Evolutionary conservation across 345 rosid genomes (phyloP).

Genomic region (Aurinia saxatilis): DNA sequence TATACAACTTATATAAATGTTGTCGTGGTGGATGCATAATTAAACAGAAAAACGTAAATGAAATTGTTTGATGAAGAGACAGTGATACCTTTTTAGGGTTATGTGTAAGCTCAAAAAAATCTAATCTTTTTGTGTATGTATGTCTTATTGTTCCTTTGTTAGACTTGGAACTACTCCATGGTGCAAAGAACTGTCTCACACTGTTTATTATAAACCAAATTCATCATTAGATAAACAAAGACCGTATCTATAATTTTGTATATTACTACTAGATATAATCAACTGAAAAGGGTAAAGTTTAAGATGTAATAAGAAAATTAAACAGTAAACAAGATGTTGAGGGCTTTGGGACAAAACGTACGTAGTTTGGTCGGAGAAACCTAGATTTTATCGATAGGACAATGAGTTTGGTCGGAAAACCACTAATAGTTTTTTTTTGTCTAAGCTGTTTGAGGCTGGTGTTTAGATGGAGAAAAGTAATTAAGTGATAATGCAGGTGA

Average conservation of each 20-base stretch:
- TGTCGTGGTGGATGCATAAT: background rate
- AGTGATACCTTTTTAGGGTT: background rate
- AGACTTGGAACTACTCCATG: no score
- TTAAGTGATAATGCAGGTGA: background rate
- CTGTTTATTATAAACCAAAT: background rate
- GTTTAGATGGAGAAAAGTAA: background rate
- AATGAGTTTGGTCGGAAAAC: conserved; percentile 8
- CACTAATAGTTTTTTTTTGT: conserved; percentile 6
- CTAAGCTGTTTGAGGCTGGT: background rate
- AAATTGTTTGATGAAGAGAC: conserved; percentile 5
- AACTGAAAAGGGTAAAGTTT: no score
- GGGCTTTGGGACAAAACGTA: background rate
- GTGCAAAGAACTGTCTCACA: no score
- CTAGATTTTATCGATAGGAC: no score
- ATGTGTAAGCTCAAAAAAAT: background rate
- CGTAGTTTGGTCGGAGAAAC: background rate
- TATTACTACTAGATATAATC: no score
- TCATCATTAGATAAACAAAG: no score
- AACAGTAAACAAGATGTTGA: background rate
- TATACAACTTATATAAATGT: no score
- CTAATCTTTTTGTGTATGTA: background rate
- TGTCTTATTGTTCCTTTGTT: background rate
- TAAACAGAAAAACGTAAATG: background rate
- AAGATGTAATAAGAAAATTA: background rate
- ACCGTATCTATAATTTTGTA: no score